Conservation (phyloP, 805 yeast species). For the Wickerhamomyces strasburgensis region DNA sequence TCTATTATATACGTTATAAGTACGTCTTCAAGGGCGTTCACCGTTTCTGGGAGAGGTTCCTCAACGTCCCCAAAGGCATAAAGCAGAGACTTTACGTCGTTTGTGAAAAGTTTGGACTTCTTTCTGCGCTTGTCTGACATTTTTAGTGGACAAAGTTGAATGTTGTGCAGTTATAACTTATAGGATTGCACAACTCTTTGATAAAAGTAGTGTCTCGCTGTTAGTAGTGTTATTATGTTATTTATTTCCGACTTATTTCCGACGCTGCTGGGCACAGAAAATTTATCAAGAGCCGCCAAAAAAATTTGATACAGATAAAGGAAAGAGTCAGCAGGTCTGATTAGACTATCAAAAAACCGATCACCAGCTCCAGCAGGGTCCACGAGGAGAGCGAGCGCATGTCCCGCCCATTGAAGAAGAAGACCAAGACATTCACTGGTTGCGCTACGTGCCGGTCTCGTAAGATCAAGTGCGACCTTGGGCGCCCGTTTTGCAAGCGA, state of each 20-base stretch:
- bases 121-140: constrained; percentile 28
- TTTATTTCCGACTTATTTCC: no score
- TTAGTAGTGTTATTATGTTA: background rate
- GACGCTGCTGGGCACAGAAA: no score
- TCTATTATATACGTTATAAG: constrained; percentile 59
- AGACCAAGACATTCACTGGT: constrained; percentile 76
- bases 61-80: constrained; percentile 72
- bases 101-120: constrained; percentile 40
- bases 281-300: no score
- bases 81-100: constrained; percentile 51
- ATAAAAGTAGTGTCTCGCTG: background rate
- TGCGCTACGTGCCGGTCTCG: constrained; percentile 84
- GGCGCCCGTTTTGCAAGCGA: constrained; percentile 63
- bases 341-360: no score
- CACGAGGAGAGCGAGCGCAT: no score
- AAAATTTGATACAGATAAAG: no score
- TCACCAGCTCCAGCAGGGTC: no score
- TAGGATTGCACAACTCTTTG: no score
- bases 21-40: constrained; percentile 62
- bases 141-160: background rate
- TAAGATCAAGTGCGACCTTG: constrained; percentile 75
- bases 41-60: constrained; percentile 63
- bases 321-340: no score
- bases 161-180: background rate
- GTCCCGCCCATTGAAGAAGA: no score